A percentile compares a stretch with the other conserved stretches of the same genome.
phyloP scores from a whole-genome alignment of 192 early-diverging fungal species.

The Linnemannia zychae region DNA sequence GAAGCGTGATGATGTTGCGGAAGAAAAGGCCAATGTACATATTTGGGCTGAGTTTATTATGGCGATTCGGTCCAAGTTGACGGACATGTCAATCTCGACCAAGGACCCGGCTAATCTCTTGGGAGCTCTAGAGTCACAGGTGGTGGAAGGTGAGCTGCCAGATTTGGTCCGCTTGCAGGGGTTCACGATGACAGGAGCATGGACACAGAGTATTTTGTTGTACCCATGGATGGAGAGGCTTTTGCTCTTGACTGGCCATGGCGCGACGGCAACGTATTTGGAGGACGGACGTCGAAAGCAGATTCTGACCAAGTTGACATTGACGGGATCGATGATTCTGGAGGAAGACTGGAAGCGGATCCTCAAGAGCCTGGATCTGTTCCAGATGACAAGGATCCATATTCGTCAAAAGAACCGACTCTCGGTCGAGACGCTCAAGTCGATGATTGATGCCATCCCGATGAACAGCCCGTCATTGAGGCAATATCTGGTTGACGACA shows the following conservation, averaged over 20 bases:
- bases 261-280: neutral
- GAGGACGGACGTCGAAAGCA: neutral
- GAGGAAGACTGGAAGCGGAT: constrained; percentile 1
- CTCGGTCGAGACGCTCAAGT: neutral
- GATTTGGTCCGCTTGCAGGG: neutral
- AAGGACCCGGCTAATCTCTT: neutral
- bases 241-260: constrained; percentile 3
- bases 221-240: constrained; percentile 4
- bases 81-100: constrained; percentile 9
- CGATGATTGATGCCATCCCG: neutral
- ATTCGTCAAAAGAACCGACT: neutral
- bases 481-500: neutral
- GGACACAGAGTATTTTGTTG: neutral
- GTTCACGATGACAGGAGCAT: constrained; percentile 4
- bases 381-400: neutral
- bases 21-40: constrained; percentile 1
- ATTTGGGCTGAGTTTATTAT: constrained; percentile 17
- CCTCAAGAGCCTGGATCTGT: neutral
- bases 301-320: neutral
- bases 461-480: neutral
- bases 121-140: neutral
- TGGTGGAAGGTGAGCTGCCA: neutral
- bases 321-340: neutral
- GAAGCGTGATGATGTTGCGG: neutral
- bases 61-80: constrained; percentile 20